phyloP scores from a whole-genome alignment of 2,329 filamentous ascomycete genomes.

The Ceratocystis lukuohia region DNA sequence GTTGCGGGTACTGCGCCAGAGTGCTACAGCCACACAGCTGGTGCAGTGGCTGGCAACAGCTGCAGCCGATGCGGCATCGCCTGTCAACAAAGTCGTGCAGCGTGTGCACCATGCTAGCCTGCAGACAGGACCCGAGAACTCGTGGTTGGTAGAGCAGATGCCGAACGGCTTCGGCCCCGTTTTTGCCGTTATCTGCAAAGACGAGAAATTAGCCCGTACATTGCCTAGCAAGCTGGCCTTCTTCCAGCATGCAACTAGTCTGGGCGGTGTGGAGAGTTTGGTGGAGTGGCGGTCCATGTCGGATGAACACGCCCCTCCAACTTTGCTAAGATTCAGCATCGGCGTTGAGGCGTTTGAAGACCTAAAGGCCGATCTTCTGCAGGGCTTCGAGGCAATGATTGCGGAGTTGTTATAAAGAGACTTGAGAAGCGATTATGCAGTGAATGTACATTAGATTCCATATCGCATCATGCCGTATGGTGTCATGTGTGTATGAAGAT shows the following conservation, averaged over 20 bases:
- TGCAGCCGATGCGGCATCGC: conserved; percentile 27
- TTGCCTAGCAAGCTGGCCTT: conserved; percentile 67
- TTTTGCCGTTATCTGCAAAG: conserved; percentile 58
- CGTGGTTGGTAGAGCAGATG: conserved; percentile 80
- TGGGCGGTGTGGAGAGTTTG: conserved; percentile 87
- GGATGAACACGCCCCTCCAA: conserved; percentile 57
- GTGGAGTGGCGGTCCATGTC: conserved; percentile 95
- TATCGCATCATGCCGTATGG: too few species aligned
- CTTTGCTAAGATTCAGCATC: conserved; percentile 66
- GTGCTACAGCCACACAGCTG: conserved; percentile 51
- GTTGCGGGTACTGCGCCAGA: conserved; percentile 66
- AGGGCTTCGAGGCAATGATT: conserved; percentile 47
- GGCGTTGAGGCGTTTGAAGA: conserved; percentile 83
- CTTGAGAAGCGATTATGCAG: not conserved
- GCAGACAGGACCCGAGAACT: conserved; percentile 43
- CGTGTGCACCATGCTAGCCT: conserved; percentile 65
- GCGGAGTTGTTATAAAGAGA: conserved; percentile 22
- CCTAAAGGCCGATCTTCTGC: conserved; percentile 58
- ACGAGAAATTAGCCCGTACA: conserved; percentile 45
- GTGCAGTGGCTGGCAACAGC: conserved; percentile 56
- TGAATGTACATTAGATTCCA: not conserved
- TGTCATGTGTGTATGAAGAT: not conserved
- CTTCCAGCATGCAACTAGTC: conserved; percentile 88
- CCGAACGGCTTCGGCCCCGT: conserved; percentile 80
- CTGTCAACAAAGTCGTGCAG: conserved; percentile 41